These are phyloP conservation scores for Candida parachauliodes DNA, from an alignment of 805 yeast genomes.

Conservation along the genomic window DNA sequence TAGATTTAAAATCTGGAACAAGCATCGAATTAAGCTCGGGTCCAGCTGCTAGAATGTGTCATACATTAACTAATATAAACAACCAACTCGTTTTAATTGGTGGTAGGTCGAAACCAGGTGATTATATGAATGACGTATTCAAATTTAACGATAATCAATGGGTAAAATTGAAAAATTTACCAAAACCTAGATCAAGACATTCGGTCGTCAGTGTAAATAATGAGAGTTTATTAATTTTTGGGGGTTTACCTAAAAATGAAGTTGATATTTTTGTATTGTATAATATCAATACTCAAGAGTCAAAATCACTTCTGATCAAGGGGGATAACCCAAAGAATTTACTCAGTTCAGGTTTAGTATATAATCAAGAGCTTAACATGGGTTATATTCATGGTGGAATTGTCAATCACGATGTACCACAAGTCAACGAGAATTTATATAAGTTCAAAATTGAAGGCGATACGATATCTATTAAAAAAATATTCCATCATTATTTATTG, in stretches of 20 bases:
- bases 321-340: constrained; percentile 21
- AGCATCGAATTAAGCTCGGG: constrained; percentile 17
- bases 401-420: constrained; percentile 21
- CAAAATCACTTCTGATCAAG: constrained; percentile 11
- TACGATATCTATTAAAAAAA: constrained; percentile 15
- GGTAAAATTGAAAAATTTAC: constrained; percentile 36
- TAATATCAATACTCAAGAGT: constrained; percentile 13
- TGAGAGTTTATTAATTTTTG: constrained; percentile 43
- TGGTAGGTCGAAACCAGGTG: constrained; percentile 64
- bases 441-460: constrained; percentile 23
- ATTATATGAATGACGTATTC: constrained; percentile 33
- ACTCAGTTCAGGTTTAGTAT: constrained; percentile 34
- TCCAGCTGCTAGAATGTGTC: constrained; percentile 53
- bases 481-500: constrained; percentile 24
- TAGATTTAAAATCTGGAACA: constrained; percentile 34
- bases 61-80: constrained; percentile 40
- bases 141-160: constrained; percentile 28
- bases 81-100: constrained; percentile 47
- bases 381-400: constrained; percentile 54
- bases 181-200: constrained; percentile 52
- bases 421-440: constrained; percentile 31
- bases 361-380: constrained; percentile 17
- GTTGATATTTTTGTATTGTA: constrained; percentile 18
- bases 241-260: constrained; percentile 39
- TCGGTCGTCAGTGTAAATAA: constrained; percentile 26